Conservation (phyloP, 139 green algal genomes). For the Chlorella sp. region DNA sequence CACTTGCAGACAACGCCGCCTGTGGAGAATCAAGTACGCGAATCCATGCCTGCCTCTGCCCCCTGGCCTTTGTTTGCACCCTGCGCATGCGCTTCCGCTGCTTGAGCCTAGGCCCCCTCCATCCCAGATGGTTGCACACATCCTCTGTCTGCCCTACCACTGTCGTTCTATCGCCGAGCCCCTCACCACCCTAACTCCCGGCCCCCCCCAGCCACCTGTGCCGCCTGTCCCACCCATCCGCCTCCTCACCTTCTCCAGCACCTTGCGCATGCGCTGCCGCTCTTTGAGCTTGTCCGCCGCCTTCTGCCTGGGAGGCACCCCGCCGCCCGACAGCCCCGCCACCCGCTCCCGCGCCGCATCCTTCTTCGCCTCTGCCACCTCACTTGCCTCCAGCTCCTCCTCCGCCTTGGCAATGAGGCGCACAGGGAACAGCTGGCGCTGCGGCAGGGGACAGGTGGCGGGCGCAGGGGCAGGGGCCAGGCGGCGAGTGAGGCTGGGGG, state of each 20-base stretch:
- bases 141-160: background rate
- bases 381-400: slow-evolving; percentile 26
- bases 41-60: no score
- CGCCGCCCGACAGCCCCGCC: background rate
- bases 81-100: no score
- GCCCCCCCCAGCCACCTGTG: background rate
- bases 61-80: no score
- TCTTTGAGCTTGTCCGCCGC: background rate
- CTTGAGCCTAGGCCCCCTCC: no score
- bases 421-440: slow-evolving; percentile 5
- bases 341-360: background rate
- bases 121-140: background rate
- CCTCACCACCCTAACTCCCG: background rate
- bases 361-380: background rate
- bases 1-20: no score
- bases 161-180: background rate
- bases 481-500: background rate
- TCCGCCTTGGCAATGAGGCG: slow-evolving; percentile 7
- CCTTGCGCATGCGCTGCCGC: slow-evolving; percentile 22
- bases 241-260: slow-evolving; percentile 22
- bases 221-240: background rate
- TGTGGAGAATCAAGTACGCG: no score
- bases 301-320: background rate
- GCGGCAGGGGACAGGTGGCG: background rate
- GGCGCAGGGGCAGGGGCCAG: background rate